phyloP scores from a whole-genome alignment of 768 basidiomycete species.

The Hydnum rufescens region DNA sequence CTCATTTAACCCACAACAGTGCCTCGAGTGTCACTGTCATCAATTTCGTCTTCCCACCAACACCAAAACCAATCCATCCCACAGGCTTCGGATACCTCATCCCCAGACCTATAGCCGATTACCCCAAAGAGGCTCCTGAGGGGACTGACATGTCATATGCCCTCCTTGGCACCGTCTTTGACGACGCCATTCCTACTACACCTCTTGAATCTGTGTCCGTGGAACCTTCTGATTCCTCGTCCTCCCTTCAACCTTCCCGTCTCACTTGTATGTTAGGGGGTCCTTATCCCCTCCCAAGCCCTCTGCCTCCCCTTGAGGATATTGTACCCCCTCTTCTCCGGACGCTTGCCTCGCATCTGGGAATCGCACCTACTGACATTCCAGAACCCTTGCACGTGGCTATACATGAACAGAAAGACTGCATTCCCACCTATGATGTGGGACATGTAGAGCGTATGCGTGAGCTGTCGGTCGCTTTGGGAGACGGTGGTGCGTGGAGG shows the following conservation, averaged over 20 bases:
- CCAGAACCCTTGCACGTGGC: slow-evolving; percentile 38
- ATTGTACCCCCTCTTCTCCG: slow-evolving; percentile 4
- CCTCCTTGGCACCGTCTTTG: slow-evolving; percentile 74
- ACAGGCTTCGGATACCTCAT: slow-evolving; percentile 88
- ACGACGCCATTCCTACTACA: slow-evolving; percentile 36
- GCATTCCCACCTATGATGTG: slow-evolving; percentile 60
- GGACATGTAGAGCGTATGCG: slow-evolving; percentile 55
- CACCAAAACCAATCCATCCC: slow-evolving; percentile 36
- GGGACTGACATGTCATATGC: slow-evolving; percentile 21
- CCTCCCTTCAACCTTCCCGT: slow-evolving; percentile 27
- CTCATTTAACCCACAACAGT: slow-evolving; percentile 50
- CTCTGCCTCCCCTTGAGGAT: slow-evolving; percentile 13
- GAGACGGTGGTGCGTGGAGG: slow-evolving; percentile 22
- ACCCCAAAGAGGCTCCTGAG: slow-evolving; percentile 14
- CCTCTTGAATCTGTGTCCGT: slow-evolving; percentile 35
- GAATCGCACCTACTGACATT: slow-evolving; percentile 26
- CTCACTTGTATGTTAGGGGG: slow-evolving; percentile 85
- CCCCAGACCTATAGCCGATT: slow-evolving; percentile 47
- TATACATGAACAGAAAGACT: slow-evolving; percentile 34
- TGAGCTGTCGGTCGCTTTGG: slow-evolving; percentile 30
- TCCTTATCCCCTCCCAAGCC: slow-evolving; percentile 28
- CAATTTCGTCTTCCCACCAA: slow-evolving; percentile 60
- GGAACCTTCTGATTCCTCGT: slow-evolving; percentile 14
- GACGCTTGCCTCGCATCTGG: background rate
- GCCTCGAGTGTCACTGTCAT: slow-evolving; percentile 70